phyloP scores from a whole-genome alignment of 805 yeast genomes.

The Saturnispora sanitii region DNA sequence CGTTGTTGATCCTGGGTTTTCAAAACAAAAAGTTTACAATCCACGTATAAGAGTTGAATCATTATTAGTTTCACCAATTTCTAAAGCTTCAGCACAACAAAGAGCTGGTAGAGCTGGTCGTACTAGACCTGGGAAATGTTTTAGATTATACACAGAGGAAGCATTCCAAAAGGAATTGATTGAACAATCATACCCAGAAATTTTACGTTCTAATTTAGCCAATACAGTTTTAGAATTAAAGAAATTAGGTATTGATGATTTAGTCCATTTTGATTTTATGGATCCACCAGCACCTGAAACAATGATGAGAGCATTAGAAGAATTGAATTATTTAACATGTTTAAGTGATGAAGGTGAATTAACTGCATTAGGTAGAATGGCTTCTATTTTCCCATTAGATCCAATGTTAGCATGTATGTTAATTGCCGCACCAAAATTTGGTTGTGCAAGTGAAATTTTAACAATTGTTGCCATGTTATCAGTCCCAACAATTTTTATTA shows the following conservation, averaged over 20 bases:
- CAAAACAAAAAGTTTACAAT: constrained; percentile 92
- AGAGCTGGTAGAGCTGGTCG: constrained; percentile 99
- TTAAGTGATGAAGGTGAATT: constrained; percentile 85
- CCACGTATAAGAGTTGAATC: constrained; percentile 96
- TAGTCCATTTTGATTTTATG: constrained; percentile 97
- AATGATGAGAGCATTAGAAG: constrained; percentile 98
- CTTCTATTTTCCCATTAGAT: constrained; percentile 90
- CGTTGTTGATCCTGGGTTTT: constrained; percentile 95
- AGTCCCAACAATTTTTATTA: constrained; percentile 88
- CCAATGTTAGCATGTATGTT: constrained; percentile 92
- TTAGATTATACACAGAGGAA: constrained; percentile 91
- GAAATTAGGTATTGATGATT: constrained; percentile 88
- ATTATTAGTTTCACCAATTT: constrained; percentile 85
- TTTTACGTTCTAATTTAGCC: constrained; percentile 80
- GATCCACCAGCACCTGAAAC: constrained; percentile 99
- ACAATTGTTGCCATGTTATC: constrained; percentile 84
- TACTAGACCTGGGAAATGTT: constrained; percentile 87
- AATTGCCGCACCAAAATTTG: constrained; percentile 75
- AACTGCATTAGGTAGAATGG: constrained; percentile 81
- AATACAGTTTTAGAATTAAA: constrained; percentile 88
- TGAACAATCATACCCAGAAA: constrained; percentile 95
- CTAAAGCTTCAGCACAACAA: constrained; percentile 96
- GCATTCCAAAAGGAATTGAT: constrained; percentile 89
- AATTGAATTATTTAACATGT: constrained; percentile 81
- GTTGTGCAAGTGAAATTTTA: constrained; percentile 82